Base-by-base conservation (phyloP, 345 rosid genomes). In the Salix suchowensis region DNA sequence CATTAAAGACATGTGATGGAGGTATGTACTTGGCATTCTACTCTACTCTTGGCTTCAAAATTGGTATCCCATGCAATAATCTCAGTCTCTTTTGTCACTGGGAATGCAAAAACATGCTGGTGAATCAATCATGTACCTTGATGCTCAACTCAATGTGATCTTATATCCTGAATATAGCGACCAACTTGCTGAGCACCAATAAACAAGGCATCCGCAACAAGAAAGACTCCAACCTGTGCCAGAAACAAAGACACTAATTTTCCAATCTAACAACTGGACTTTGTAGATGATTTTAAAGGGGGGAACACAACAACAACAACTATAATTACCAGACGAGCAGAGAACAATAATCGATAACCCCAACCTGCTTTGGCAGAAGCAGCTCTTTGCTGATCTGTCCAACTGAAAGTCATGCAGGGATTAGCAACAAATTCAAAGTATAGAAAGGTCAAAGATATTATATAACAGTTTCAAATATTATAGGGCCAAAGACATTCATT, bases 351-450 rank as follows among this genome's bases (percentile, higher is more conserved):
- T 75, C 91, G 86, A 78, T 91, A 94, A 19, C 95, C 91, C 97
- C 97, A 90, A 37, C 98, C 97, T 89, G 89, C 97, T 86, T 85
- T 94, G 11, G 94, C 97, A 78, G 95, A 95, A 77, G 89, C 91
- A 86, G 81, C 88, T 86, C 98, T 88, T 84, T 94, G 97, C 76
- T 92, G 97, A 83, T 92, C 97, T 21, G 98, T 94, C 98, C 98
- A 94, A 42, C 97, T 94, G 85, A 79, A 76, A 79, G 21, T 73
- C 50, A 40, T 32, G 5, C 18, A 37, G 71, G 48, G 69, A 71
- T 44, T 61, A 76, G 26, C 32, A 68, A 50, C 21, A 74, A 24
- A 46, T 62, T 48, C 44, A 64, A 54, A 10, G 16, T 24, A 15
- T 52, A 30, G 21, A 19, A 37, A 44, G 68, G 28, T 60, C 37